Evolutionary conservation across 2,329 filamentous ascomycete species (phyloP), one percentile per base, ranked within the genome.

Genomic region (Fusarium sp.): DNA sequence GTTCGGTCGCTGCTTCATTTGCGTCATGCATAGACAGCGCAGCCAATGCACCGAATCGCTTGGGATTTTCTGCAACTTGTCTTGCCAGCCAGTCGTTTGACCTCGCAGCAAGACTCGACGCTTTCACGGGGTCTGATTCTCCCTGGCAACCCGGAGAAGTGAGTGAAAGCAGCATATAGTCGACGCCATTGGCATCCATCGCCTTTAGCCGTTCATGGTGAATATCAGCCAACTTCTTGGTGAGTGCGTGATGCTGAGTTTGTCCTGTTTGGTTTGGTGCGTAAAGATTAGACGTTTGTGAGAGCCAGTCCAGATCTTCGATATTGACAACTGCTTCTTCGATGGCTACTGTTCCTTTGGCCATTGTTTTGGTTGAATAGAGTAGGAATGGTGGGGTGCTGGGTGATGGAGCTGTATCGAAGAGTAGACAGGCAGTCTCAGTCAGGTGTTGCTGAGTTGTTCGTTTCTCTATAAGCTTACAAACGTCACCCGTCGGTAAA

Each of bases 101-200:
- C 11, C 44, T 22, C 9, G 8, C 49, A 2, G 70, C 70, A 4
- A 71, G 42, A 2, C 29, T 24, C 0, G 44, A 20, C 7, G 66
- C 69, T 5, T 53, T 58, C 3, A 22, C 5, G 3, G 56, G 40
- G 11, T 72, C 46, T 0, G 20, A n/a, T 7, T 66, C 59, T 0
- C 57, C 70, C 3, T 72, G 70, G 1, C 58, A 63, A 2, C 69
- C 70, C 0, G 70, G 65, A 9, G 70, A 68, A 2, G 70, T 72
- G 2, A 72, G 1, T 2, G 70, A 72, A 0, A 72, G 27, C 0
- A 72, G 11, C 69, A 72, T 72, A 17, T 72, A 72, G 0, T 72
- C 69, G 0, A 72, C 69, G 1, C 70, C 70, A 0, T 65, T 57
- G 0, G 55, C 58, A 16, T 72, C 59, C 70, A 72, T 72, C 1